phyloP scores from a whole-genome alignment of 75 land plant genomes.

The Pseudotsuga menziesii region DNA sequence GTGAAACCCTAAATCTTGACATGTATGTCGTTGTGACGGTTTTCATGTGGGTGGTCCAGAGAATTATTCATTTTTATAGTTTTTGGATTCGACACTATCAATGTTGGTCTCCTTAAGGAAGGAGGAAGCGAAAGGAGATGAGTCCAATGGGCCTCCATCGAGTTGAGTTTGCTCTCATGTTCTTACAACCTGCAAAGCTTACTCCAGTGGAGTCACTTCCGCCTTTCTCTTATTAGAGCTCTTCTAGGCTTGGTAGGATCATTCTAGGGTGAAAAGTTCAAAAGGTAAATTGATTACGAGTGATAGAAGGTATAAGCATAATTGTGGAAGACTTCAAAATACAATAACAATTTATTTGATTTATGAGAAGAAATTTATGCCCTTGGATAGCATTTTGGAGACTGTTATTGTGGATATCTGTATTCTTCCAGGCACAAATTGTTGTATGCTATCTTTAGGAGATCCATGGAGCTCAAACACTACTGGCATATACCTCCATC shows the following conservation, averaged over 20 bases:
- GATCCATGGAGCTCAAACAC: slow-evolving; percentile 83
- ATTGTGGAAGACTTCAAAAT: slow-evolving; percentile 48
- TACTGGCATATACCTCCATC: slow-evolving; percentile 82
- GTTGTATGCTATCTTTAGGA: slow-evolving; percentile 72
- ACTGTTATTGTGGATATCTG: slow-evolving; percentile 60
- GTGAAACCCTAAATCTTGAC: no score
- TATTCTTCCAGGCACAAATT: slow-evolving; percentile 74
- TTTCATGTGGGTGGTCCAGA: slow-evolving; percentile 7
- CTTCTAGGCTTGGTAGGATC: slow-evolving; percentile 74
- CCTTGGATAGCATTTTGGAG: slow-evolving; percentile 62
- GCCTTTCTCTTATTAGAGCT: slow-evolving; percentile 88
- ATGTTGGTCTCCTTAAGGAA: slow-evolving; percentile 12
- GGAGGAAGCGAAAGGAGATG: not conserved
- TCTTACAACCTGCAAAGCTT: slow-evolving; percentile 62
- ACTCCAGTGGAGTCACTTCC: slow-evolving; percentile 81
- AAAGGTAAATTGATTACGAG: slow-evolving; percentile 25
- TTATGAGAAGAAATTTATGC: slow-evolving; percentile 71
- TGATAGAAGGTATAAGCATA: slow-evolving; percentile 35
- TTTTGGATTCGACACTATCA: slow-evolving; percentile 52
- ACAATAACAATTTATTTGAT: slow-evolving; percentile 76
- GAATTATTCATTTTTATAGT: slow-evolving; percentile 48
- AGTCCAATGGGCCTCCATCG: slow-evolving; percentile 46
- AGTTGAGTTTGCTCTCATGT: slow-evolving; percentile 66
- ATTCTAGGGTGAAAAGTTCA: slow-evolving; percentile 25
- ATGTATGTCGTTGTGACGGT: not conserved